A percentile compares a stretch with the other conserved stretches of the same genome.
Conservation (phyloP, 164 flowering plant genomes). For the Vitis amurensis region DNA sequence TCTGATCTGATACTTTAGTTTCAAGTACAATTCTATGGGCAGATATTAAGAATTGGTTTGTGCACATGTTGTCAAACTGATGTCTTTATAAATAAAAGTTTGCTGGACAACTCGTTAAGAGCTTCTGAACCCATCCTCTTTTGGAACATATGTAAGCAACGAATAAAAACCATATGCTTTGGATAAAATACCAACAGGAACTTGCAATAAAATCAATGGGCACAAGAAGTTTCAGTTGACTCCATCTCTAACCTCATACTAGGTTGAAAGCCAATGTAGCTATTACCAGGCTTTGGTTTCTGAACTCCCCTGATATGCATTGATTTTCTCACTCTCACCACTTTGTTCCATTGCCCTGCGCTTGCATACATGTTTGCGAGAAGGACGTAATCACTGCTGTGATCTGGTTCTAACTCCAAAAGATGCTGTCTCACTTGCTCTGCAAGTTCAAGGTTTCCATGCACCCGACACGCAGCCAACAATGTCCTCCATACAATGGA, state of each 20-base stretch:
- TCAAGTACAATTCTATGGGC: background rate
- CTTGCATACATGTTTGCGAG: conserved; percentile 56
- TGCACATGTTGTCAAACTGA: background rate
- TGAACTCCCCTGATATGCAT: conserved; percentile 45
- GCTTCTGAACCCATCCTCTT: background rate
- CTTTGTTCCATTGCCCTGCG: conserved; percentile 40
- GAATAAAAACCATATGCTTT: no score
- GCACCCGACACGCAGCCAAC: conserved; percentile 52
- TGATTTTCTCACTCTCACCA: conserved; percentile 27
- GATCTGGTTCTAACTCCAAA: conserved; percentile 53
- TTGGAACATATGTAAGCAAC: background rate
- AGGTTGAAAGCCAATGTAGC: conserved; percentile 22
- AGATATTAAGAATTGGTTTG: background rate
- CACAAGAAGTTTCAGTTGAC: background rate
- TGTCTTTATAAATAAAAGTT: no score
- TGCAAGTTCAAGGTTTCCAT: conserved; percentile 49
- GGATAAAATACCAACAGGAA: no score
- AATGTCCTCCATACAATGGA: conserved; percentile 61
- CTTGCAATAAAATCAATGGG: no score
- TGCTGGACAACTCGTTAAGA: no score
- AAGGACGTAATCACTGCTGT: conserved; percentile 64
- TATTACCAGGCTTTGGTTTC: conserved; percentile 57
- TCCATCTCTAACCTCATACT: background rate
- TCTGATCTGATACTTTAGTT: background rate
- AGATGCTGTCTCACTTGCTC: conserved; percentile 48